phyloP scores from a whole-genome alignment of 1,284 basidiomycete species.

The Phlebopus sp. region DNA sequence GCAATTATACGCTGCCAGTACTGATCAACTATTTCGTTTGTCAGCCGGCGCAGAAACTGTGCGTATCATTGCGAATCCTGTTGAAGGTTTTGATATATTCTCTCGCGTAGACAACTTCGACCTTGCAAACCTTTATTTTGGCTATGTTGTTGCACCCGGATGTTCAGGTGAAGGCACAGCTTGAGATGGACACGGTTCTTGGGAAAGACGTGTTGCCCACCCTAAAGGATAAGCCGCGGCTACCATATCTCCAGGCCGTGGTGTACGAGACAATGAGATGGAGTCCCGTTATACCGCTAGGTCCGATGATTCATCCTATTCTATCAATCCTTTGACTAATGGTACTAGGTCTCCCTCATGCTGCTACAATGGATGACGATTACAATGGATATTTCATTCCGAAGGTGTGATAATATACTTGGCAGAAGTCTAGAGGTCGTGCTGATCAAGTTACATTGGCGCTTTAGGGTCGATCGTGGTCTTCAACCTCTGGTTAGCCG shows the following conservation, averaged over 20 bases:
- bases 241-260: slow-evolving; percentile 34
- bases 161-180: slow-evolving; percentile 30
- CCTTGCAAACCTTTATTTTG: slow-evolving; percentile 21
- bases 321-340: background rate
- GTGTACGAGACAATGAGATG: slow-evolving; percentile 38
- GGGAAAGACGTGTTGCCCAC: slow-evolving; percentile 24
- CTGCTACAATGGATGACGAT: slow-evolving; percentile 1
- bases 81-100: no score
- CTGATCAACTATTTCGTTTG: background rate
- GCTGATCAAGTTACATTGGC: background rate
- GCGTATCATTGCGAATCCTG: background rate
- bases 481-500: slow-evolving; percentile 4
- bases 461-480: slow-evolving; percentile 1
- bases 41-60: slow-evolving; percentile 8
- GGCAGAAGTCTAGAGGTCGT: background rate
- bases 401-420: background rate
- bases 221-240: slow-evolving; percentile 24
- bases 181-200: slow-evolving; percentile 33
- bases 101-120: slow-evolving; percentile 11
- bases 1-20: background rate
- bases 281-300: slow-evolving; percentile 30
- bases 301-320: slow-evolving; percentile 1
- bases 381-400: slow-evolving; percentile 11
- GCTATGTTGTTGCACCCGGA: slow-evolving; percentile 36
- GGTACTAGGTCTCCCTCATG: slow-evolving; percentile 6